Evolutionary conservation across 2,329 filamentous ascomycete genomes (phyloP), one percentile per base, ranked within the genome.

Genomic region (Pseudogymnoascus sp.): DNA sequence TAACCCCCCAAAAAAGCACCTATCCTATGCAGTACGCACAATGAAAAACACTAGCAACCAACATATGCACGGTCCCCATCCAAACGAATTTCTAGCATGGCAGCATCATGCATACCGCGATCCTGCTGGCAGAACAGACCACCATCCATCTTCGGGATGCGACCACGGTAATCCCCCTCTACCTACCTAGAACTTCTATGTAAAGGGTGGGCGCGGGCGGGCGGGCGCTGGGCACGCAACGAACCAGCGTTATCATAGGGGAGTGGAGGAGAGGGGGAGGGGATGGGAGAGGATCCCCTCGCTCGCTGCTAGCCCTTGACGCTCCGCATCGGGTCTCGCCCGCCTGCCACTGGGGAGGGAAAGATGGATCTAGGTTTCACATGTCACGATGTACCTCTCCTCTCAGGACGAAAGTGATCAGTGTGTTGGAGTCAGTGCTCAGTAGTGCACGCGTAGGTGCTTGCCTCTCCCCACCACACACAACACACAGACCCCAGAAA

Each of bases 371-470:
- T 53, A 31, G 47, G 28, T 53, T 53, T 53, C 47, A 53, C 47
- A 53, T 53, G 47, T 53, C 47, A 53, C 47, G 8, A 53, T 3
- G 47, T 53, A 53, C 47, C 47, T 18, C 25, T 14, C 23, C 18
- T 12, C 42, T 31, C 6, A 44, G 2, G 18, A 42, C n/a, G 42
- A 31, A 7, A 53, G 23, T 31, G 47, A 53, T 53, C 47, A 53
- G 47, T 31, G 47, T 53, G 47, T 53, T 53, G 47, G 47, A 53
- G 47, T 53, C 47, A 53, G 47, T 53, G 47, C 47, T 56, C 47
- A 28, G 12, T 44, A 44, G 23, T 16, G 23, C 23, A 25, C 23
- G 23, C 5, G 44, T 8, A 33, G 31, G 12, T 33, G n/a, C 47
- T 33, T 5, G 21, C 14, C n/a, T 8, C 23, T 53, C n/a, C 47